Conservation (phyloP, 352 stramenopile species). For the Pseudoperonospora humuli region DNA sequence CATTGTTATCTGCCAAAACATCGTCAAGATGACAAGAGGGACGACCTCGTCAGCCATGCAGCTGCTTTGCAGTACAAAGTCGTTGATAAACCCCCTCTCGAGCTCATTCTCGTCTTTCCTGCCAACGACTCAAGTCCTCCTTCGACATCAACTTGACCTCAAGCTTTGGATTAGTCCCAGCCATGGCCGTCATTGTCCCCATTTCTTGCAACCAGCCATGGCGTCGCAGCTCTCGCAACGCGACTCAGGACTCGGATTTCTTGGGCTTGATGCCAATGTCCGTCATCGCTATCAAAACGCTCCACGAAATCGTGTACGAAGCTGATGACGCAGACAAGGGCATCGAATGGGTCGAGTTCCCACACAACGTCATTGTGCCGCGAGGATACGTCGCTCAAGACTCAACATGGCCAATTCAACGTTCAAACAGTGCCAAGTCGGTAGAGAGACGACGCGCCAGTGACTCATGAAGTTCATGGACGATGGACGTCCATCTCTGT, state of each 20-base stretch:
- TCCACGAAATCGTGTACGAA: constrained; percentile 7
- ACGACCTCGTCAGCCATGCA: too few species aligned
- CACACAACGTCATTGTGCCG: constrained; percentile 38
- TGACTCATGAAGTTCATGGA: constrained; percentile 9
- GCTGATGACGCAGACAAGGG: constrained; percentile 26
- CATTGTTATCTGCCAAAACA: too few species aligned
- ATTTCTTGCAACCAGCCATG: constrained; percentile 48
- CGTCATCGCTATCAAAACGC: constrained; percentile 2
- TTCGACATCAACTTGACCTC: too few species aligned
- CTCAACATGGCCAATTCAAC: constrained; percentile 6
- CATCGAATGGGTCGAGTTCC: constrained; percentile 28
- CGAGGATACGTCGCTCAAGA: constrained; percentile 23
- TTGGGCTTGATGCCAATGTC: constrained; percentile 9
- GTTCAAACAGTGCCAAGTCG: constrained; percentile 17
- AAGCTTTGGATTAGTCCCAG: not conserved
- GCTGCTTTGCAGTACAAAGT: too few species aligned
- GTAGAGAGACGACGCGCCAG: constrained; percentile 38
- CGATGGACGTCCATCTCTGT: not conserved
- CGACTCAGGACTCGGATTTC: constrained; percentile 28
- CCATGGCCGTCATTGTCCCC: constrained; percentile 49
- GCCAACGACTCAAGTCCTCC: too few species aligned
- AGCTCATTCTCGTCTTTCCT: too few species aligned
- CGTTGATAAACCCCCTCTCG: too few species aligned
- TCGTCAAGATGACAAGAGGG: too few species aligned
- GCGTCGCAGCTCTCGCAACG: constrained; percentile 39